A percentile compares a stretch with the other conserved stretches of the same genome.
Conservation (phyloP, 306 rosid species). For the Heteromeles arbutifolia region DNA sequence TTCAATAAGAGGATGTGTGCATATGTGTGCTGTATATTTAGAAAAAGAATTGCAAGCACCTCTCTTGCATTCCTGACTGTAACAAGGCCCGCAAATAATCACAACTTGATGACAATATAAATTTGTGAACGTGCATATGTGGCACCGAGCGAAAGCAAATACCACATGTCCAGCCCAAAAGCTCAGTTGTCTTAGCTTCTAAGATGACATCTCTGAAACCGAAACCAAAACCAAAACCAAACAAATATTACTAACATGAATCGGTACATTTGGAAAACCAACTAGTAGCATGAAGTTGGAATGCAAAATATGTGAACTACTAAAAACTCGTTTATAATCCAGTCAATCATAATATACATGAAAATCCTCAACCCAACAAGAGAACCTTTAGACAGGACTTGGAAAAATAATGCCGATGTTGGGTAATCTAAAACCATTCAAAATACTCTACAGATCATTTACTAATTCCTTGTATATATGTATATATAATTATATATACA, state of each 20-base stretch:
- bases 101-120: conserved; percentile 64
- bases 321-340: background rate
- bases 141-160: conserved; percentile 50
- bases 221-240: conserved; percentile 30
- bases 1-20: background rate
- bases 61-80: conserved; percentile 84
- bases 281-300: conserved; percentile 5
- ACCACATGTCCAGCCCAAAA: conserved; percentile 48
- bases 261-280: conserved; percentile 2
- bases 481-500: no score
- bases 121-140: conserved; percentile 81
- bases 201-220: conserved; percentile 69
- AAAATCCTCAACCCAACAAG: background rate
- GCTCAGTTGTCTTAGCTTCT: conserved; percentile 50
- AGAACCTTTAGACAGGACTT: background rate
- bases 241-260: conserved; percentile 17
- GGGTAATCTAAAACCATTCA: background rate
- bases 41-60: conserved; percentile 30
- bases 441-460: background rate
- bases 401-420: background rate
- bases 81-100: conserved; percentile 71
- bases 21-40: background rate
- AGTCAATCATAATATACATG: background rate
- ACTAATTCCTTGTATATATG: background rate
- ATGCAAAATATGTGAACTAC: conserved; percentile 5